Percentiles rank a stretch among this genome's conserved stretches.
Evolutionary conservation across 495 filamentous ascomycete species (phyloP).

Genomic region (Aspergillus ostianus): DNA sequence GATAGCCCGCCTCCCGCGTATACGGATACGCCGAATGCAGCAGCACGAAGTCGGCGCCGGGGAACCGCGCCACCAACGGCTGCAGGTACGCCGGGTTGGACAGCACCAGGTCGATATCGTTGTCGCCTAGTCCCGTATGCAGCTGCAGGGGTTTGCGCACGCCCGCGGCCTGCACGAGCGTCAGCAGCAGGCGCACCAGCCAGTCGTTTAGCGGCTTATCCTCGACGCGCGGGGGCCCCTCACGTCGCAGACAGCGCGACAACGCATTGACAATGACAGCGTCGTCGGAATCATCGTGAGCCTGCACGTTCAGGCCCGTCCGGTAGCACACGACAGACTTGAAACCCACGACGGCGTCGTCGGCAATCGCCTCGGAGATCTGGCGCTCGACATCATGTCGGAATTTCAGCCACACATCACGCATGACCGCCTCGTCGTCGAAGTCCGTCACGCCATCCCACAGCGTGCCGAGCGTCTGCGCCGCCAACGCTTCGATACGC

Average conservation of each 20-base stretch:
- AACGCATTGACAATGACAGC: conserved; percentile 27
- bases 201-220: conserved; percentile 63
- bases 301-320: conserved; percentile 59
- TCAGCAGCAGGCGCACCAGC: conserved; percentile 56
- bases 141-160: conserved; percentile 77
- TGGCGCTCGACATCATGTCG: conserved; percentile 42
- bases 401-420: conserved; percentile 38
- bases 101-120: conserved; percentile 67
- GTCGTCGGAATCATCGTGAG: conserved; percentile 26
- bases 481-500: conserved; percentile 76
- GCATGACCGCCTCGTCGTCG: conserved; percentile 14
- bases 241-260: conserved; percentile 24
- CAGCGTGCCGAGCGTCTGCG: conserved; percentile 54
- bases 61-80: conserved; percentile 65
- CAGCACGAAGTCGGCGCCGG: conserved; percentile 71
- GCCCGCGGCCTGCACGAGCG: conserved; percentile 22
- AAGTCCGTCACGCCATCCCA: conserved; percentile 7
- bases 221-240: conserved; percentile 48
- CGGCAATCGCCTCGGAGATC: conserved; percentile 53
- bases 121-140: conserved; percentile 84
- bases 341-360: conserved; percentile 76
- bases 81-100: conserved; percentile 80
- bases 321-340: conserved; percentile 86
- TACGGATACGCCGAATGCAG: conserved; percentile 86
- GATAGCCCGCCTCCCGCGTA: conserved; percentile 77